Percentiles rank a stretch among this genome's conserved stretches.
Conservation (phyloP, 2,329 filamentous ascomycete genomes). For the Neocucurbitaria cava region DNA sequence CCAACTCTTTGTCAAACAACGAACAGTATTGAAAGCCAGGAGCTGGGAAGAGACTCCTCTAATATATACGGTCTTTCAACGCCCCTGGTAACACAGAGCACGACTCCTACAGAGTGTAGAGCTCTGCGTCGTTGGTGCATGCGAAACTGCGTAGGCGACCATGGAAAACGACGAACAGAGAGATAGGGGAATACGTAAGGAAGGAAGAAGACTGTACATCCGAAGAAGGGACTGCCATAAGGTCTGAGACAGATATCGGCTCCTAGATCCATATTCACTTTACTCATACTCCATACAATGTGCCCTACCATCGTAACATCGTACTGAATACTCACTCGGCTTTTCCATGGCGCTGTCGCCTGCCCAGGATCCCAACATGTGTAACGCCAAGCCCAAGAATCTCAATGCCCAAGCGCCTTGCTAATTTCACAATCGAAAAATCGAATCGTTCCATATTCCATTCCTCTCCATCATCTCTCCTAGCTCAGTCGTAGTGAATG, state of each 20-base stretch:
- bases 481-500: slow-evolving; percentile 50
- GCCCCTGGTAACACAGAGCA: slow-evolving; percentile 49
- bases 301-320: background rate
- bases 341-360: background rate
- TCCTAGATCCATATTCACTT: background rate
- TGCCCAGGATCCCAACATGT: background rate
- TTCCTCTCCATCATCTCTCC: background rate
- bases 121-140: slow-evolving; percentile 53
- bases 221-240: background rate
- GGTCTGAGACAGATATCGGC: background rate
- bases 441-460: background rate
- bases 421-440: slow-evolving; percentile 6
- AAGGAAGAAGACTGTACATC: background rate
- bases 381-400: background rate
- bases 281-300: background rate
- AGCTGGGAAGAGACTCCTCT: background rate
- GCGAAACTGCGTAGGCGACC: background rate
- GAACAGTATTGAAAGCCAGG: background rate
- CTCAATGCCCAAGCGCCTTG: slow-evolving; percentile 18
- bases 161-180: too few species aligned
- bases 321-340: background rate
- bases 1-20: background rate
- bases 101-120: slow-evolving; percentile 52
- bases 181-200: background rate
- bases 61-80: slow-evolving; percentile 49